Evolutionary conservation across 1,284 basidiomycete species (phyloP).

Genomic region (Moesziomyces parantarcticus): DNA sequence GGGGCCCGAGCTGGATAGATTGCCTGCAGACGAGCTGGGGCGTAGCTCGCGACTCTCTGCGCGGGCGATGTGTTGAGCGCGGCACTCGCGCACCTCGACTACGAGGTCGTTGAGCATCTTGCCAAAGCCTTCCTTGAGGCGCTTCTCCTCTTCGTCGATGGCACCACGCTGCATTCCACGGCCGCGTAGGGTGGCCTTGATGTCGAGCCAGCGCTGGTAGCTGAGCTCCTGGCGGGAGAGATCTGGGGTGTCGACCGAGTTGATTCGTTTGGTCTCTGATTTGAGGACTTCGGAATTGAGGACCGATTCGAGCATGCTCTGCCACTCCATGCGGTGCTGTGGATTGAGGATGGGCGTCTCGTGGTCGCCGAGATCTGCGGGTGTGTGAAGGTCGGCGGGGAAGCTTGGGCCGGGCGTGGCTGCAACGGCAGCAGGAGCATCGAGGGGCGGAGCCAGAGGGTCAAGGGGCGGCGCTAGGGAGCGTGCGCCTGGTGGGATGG

Average conservation of each 20-base stretch:
- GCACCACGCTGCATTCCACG: conserved; percentile 70
- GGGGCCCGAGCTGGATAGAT: conserved; percentile 68
- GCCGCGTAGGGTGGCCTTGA: conserved; percentile 85
- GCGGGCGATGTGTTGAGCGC: conserved; percentile 69
- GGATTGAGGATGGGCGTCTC: conserved; percentile 53
- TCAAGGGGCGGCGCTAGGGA: conserved; percentile 20
- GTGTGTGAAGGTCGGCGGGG: conserved; percentile 40
- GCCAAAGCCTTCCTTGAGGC: conserved; percentile 83
- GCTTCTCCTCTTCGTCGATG: conserved; percentile 83
- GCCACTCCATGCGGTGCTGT: conserved; percentile 65
- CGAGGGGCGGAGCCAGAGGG: conserved; percentile 9
- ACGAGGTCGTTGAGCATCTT: conserved; percentile 84
- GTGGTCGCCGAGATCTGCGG: conserved; percentile 23
- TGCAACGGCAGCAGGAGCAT: conserved; percentile 8
- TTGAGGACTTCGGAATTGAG: conserved; percentile 65
- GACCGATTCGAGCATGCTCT: conserved; percentile 66
- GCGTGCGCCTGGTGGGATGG: conserved; percentile 7
- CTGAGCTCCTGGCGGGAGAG: conserved; percentile 59
- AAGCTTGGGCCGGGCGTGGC: conserved; percentile 44
- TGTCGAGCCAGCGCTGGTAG: conserved; percentile 82
- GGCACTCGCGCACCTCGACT: conserved; percentile 83
- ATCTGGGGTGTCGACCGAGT: conserved; percentile 68
- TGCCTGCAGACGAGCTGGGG: conserved; percentile 1
- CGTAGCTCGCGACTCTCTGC: conserved; percentile 24
- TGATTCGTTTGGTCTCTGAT: conserved; percentile 66